phyloP scores from a whole-genome alignment of 2,329 filamentous ascomycete species.

The Aspergillus phoenicis region DNA sequence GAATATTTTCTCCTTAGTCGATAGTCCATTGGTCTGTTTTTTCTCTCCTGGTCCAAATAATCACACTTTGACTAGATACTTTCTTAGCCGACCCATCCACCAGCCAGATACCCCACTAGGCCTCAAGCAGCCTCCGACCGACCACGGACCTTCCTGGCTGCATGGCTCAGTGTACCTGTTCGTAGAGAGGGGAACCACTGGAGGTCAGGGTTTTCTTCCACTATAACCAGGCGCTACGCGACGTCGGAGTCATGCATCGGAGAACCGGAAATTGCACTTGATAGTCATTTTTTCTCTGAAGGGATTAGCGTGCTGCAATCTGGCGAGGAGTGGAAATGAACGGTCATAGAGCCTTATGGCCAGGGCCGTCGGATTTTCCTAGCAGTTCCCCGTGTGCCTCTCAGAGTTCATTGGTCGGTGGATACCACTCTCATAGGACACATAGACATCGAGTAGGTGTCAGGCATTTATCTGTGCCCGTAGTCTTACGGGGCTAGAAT shows the following conservation, averaged over 20 bases:
- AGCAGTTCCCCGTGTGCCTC: neutral
- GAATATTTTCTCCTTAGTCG: neutral
- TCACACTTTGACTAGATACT: neutral
- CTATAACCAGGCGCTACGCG: neutral
- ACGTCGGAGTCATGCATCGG: neutral
- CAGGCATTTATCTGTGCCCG: too few species aligned
- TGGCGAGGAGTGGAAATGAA: neutral
- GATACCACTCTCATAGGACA: too few species aligned
- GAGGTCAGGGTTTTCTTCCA: neutral
- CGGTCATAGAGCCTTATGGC: neutral
- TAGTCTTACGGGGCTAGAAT: too few species aligned
- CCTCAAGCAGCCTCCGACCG: neutral
- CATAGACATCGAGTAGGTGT: too few species aligned
- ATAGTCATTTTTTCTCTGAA: neutral
- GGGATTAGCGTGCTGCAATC: neutral
- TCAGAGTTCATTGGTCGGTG: too few species aligned
- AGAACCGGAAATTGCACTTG: neutral
- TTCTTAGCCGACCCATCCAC: neutral
- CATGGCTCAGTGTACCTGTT: neutral
- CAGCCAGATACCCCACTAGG: neutral
- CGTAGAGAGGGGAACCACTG: neutral
- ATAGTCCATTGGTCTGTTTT: neutral
- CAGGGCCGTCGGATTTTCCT: neutral
- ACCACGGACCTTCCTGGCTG: neutral
- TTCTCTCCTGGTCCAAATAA: neutral